Conservation (phyloP, 1,284 basidiomycete species). For the Limonomyces culmigenus region DNA sequence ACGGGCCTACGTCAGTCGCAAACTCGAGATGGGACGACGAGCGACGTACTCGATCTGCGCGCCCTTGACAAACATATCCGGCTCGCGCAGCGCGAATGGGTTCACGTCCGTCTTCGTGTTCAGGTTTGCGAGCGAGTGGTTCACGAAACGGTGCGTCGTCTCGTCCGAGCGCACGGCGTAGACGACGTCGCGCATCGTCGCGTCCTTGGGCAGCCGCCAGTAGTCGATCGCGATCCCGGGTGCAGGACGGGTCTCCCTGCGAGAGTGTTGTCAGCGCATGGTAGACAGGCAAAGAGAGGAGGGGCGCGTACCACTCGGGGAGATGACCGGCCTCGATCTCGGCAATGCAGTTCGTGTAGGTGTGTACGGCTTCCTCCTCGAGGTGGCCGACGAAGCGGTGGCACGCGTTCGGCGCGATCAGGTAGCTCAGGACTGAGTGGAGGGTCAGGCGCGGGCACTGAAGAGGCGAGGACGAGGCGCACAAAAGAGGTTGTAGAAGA, state of each 20-base stretch:
- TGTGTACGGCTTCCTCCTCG: constrained; percentile 90
- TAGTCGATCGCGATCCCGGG: constrained; percentile 89
- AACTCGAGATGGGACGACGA: neutral
- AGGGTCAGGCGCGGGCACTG: constrained; percentile 1
- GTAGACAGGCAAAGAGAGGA: constrained; percentile 2
- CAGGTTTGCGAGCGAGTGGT: constrained; percentile 83
- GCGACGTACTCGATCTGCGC: constrained; percentile 47
- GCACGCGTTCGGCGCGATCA: constrained; percentile 68
- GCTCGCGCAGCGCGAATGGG: constrained; percentile 84
- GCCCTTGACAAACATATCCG: constrained; percentile 71
- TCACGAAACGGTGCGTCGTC: constrained; percentile 82
- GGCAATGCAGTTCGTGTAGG: constrained; percentile 41
- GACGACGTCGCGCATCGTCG: constrained; percentile 76
- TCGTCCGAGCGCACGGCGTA: constrained; percentile 90
- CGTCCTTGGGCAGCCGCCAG: constrained; percentile 66
- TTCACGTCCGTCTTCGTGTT: constrained; percentile 67
- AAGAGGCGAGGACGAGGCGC: constrained; percentile 8
- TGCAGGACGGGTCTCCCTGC: constrained; percentile 44
- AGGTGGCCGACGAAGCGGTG: constrained; percentile 93
- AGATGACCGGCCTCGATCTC: constrained; percentile 78
- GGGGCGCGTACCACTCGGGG: constrained; percentile 58
- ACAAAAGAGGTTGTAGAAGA: constrained; percentile 89
- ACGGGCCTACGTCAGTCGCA: constrained; percentile 7
- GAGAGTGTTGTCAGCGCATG: constrained; percentile 2
- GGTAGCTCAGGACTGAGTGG: constrained; percentile 57